Evolutionary conservation across 1,284 basidiomycete genomes (phyloP).

Genomic region (Austroboletus novae-zelandiae): DNA sequence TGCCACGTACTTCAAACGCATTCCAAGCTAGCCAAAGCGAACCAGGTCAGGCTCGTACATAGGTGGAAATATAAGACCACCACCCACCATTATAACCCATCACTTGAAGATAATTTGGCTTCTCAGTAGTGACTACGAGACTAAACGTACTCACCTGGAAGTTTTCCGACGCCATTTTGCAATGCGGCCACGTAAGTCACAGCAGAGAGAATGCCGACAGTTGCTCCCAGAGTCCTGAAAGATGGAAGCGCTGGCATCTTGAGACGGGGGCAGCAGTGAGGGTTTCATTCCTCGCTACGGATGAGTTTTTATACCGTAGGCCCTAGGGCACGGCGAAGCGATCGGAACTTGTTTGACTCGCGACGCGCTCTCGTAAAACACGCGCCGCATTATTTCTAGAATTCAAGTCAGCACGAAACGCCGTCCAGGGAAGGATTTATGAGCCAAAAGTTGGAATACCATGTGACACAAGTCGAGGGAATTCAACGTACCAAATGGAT

Average conservation of each 20-base stretch:
- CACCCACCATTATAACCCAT: constrained; percentile 34
- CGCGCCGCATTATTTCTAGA: too few relatives aligned
- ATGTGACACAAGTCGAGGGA: too few relatives aligned
- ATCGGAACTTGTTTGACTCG: not conserved
- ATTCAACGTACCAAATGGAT: too few relatives aligned
- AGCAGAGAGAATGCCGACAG: constrained; percentile 13
- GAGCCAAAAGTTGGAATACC: too few relatives aligned
- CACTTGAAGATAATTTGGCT: constrained; percentile 16
- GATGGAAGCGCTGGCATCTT: constrained; percentile 12
- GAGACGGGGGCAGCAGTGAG: not conserved
- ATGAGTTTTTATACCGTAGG: not conserved
- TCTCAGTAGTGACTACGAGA: not conserved
- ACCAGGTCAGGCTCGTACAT: not conserved
- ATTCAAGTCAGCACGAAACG: too few relatives aligned
- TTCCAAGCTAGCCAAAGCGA: constrained; percentile 24
- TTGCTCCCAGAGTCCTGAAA: constrained; percentile 4
- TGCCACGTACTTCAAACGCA: constrained; percentile 20
- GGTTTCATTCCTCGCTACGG: not conserved
- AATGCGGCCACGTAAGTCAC: constrained; percentile 18
- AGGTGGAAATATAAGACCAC: not conserved
- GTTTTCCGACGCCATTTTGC: constrained; percentile 32
- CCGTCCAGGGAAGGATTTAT: too few relatives aligned
- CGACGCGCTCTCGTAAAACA: constrained; percentile 1
- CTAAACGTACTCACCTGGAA: constrained; percentile 23
- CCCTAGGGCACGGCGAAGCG: not conserved